Conservation (phyloP, 768 basidiomycete genomes). For the Rhodotorula kratochvilovae region DNA sequence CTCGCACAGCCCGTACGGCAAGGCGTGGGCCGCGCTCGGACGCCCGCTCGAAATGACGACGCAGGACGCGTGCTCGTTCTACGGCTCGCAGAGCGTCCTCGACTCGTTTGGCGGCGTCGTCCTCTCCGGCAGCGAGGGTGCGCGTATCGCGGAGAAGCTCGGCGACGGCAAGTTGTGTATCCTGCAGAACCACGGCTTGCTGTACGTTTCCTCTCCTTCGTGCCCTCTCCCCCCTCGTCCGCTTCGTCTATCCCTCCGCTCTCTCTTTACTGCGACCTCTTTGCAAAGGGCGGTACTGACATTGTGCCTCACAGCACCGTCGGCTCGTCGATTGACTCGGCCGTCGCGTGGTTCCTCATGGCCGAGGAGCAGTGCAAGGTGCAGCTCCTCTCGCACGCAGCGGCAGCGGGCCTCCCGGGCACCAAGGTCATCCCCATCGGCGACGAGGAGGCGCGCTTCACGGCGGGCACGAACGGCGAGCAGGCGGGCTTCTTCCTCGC, state of each 20-base stretch:
- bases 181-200: constrained; percentile 44
- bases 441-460: constrained; percentile 43
- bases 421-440: constrained; percentile 42
- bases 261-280: neutral
- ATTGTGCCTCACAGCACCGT: constrained; percentile 16
- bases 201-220: constrained; percentile 25
- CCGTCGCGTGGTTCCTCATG: constrained; percentile 27
- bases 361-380: constrained; percentile 54
- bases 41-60: constrained; percentile 51
- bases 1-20: constrained; percentile 48
- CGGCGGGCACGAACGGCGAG: constrained; percentile 18
- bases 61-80: constrained; percentile 51
- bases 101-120: constrained; percentile 55
- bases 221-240: neutral
- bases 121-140: constrained; percentile 52
- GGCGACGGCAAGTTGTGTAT: constrained; percentile 43
- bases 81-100: constrained; percentile 50
- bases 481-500: constrained; percentile 11
- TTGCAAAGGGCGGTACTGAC: neutral
- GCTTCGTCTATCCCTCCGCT: neutral
- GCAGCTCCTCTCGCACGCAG: constrained; percentile 53
- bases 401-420: constrained; percentile 45
- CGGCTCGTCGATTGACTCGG: constrained; percentile 25
- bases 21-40: constrained; percentile 55
- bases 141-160: constrained; percentile 50